Percentiles rank a stretch among this genome's conserved stretches.
Evolutionary conservation across 2,329 filamentous ascomycete genomes (phyloP).

Genomic region (Alternaria longipes): DNA sequence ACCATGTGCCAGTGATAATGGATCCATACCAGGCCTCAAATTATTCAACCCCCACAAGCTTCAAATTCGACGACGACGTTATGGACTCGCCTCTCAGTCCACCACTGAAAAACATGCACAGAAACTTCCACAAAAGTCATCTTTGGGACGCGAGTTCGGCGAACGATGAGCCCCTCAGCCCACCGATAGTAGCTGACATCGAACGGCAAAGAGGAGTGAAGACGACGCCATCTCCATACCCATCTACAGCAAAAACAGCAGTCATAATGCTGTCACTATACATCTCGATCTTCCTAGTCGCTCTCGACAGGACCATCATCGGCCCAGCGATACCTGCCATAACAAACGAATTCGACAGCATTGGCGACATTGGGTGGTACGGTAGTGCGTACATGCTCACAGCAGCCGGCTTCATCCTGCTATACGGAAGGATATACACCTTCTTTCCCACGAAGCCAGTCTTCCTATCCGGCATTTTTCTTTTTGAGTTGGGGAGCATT

Average conservation of each 20-base stretch:
- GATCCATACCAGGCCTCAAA: slow-evolving; percentile 22
- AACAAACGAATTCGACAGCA: slow-evolving; percentile 55
- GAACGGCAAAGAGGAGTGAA: slow-evolving; percentile 5
- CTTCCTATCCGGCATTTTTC: slow-evolving; percentile 59
- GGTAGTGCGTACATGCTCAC: slow-evolving; percentile 52
- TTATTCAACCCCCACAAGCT: slow-evolving; percentile 16
- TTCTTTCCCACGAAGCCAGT: slow-evolving; percentile 60
- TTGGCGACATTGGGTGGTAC: slow-evolving; percentile 58
- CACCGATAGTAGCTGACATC: not conserved
- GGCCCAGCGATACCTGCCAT: slow-evolving; percentile 57
- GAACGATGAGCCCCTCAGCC: slow-evolving; percentile 9
- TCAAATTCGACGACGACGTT: slow-evolving; percentile 9
- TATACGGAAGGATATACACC: slow-evolving; percentile 58
- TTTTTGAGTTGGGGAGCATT: slow-evolving; percentile 62
- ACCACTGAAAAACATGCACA: slow-evolving; percentile 14
- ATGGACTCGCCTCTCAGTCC: slow-evolving; percentile 25
- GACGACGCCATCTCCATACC: slow-evolving; percentile 23
- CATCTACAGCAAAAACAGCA: slow-evolving; percentile 34
- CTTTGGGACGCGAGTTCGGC: slow-evolving; percentile 17
- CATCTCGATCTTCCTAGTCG: slow-evolving; percentile 46
- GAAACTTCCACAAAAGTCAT: slow-evolving; percentile 20
- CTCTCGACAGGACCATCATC: slow-evolving; percentile 56
- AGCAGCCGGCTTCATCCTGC: slow-evolving; percentile 52
- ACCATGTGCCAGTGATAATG: slow-evolving; percentile 19
- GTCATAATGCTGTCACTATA: slow-evolving; percentile 45